phyloP scores from a whole-genome alignment of 2,329 filamentous ascomycete species.

The Coniochaeta sp. region DNA sequence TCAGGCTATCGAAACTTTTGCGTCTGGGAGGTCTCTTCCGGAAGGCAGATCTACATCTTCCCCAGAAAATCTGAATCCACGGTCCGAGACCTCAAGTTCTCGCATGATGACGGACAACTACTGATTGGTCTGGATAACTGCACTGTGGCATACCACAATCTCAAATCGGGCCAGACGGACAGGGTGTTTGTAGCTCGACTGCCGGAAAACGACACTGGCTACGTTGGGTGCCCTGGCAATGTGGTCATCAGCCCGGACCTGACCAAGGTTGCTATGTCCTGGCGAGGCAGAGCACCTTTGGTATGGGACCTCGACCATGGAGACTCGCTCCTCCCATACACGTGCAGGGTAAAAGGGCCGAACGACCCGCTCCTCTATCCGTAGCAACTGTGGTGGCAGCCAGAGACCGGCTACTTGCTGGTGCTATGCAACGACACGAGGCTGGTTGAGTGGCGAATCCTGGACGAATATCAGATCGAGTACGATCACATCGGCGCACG shows the following conservation, averaged over 20 bases:
- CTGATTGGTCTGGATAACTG: not conserved
- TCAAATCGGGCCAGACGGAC: not conserved
- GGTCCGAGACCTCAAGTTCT: not conserved
- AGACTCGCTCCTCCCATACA: not conserved
- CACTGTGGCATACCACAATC: not conserved
- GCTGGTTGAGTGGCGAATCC: conserved; percentile 2
- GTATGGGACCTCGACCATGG: not conserved
- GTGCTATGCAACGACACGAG: not conserved
- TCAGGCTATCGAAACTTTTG: not conserved
- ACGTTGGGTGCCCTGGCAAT: not conserved
- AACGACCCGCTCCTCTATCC: not conserved
- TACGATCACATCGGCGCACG: not conserved
- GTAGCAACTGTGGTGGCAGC: not conserved
- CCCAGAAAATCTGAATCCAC: not conserved
- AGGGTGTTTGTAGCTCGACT: not conserved
- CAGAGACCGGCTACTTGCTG: not conserved
- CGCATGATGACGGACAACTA: not conserved
- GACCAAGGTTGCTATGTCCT: conserved; percentile 1
- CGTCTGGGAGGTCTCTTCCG: not conserved
- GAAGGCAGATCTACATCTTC: not conserved
- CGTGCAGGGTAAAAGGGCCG: not conserved
- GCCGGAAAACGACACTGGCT: not conserved
- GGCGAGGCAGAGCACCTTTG: not conserved
- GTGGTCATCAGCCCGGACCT: not conserved
- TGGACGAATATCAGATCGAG: conserved; percentile 1